Evolutionary conservation across 176 grass and related monocot species (phyloP), one percentile per base, ranked within the genome.

Genomic region (Coix lacrymajobi): DNA sequence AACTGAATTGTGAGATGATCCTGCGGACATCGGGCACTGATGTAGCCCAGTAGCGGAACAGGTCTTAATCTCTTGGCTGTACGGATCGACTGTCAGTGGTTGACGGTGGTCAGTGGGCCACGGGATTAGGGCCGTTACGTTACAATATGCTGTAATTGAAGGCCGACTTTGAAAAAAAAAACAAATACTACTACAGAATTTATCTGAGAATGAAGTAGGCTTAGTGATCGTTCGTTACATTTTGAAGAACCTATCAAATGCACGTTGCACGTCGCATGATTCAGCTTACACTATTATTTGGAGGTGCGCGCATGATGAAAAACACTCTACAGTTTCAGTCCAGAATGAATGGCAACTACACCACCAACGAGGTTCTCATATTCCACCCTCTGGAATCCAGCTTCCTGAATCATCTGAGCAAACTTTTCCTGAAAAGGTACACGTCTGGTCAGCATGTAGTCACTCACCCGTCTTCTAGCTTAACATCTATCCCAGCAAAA

Each of bases 351-450:
- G 20, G 51, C 51, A 56, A 56, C 51, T 56, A 56, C 92, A 46
- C 96, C 96, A 6, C 96, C 96, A 58, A 98, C 96, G 9, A 98
- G 87, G 82, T 98, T 98, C 78, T 98, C 96, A 38, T 95, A 98
- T 57, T 95, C 87, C 17, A 95, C 96, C 32, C 88, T 84, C 76
- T 93, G 79, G 79, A 98, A 98, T 77, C 92, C 96, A 0, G 96
- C 90, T 86, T 95, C 91, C 43, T 86, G 87, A 71, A 98, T 98
- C 96, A 98, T 95, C 71, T 77, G 51, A 56, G 51, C 51, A 22
- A 56, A 56, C 51, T 56, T 56, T 56, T 56, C 51, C 51, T 56
- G 51, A 7, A n/a, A 22, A 56, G 51, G 51, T 56, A 56, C 2
- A 56, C 22, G 20, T 56, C 49, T 54, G 49, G 19, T 54, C 49